Evolutionary conservation across 306 rosid species (phyloP), one percentile per base, ranked within the genome.

Genomic region (Trichosanthes truncata): DNA sequence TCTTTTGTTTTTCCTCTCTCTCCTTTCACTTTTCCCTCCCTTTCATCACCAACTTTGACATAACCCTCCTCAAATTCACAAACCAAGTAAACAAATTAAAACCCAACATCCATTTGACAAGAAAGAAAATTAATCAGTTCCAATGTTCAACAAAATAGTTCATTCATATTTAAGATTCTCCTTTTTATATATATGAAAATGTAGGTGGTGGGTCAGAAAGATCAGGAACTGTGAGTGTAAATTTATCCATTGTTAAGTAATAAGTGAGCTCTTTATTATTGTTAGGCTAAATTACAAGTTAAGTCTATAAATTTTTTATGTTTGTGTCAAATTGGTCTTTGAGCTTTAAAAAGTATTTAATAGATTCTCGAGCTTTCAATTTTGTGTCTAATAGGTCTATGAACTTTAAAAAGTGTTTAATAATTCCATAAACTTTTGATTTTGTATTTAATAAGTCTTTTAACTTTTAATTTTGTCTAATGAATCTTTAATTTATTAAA

Each of bases 11-110:
- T 51, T 20, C 9, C 17, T 60, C 66, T 60, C 75, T 68, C 75
- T 40, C 26, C 17, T 67, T 23, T 43, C 55, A n/a, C 29, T 43
- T 41, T 25, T 60, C 56, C 26, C 74, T 78, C 59, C 29, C 61
- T 78, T 78, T 78, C 81, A 46, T 73, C 81, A 78, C 81, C 81
- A 60, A 78, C 81, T 78, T 61, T 78, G 74, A 78, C 55, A 78
- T 31, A 61, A 62, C 81, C 13, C 73, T 41, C 74, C 57, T 78
- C 60, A 78, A 62, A 61, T 41, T 78, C 61, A 62, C 61, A 62
- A 33, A 62, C 73, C 72, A 72, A 72, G 35, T 56, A 38, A 69
- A 69, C 59, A 72, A 38, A 21, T n/a, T 45, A 43, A 45, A 35
- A 14, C 41, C 35, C 68, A 2, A 38, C n/a, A 38, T 4, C 21